Base-by-base conservation (phyloP, 495 filamentous ascomycete species). In the Penicillium flavigenum region DNA sequence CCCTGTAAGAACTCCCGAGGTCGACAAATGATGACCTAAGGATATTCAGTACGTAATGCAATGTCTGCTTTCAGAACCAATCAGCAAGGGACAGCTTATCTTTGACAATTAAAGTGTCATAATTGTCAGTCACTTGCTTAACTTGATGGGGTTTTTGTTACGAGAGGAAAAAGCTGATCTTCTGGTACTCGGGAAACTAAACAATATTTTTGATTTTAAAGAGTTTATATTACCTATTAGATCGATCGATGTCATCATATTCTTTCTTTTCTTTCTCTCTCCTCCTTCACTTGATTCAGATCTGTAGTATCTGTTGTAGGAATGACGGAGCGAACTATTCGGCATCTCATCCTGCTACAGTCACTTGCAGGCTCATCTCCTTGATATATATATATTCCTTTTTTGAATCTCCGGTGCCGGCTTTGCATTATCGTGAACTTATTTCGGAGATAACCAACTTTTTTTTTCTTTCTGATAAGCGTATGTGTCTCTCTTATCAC, bases 271-370 rank as follows among this genome's bases (percentile, higher is more conserved):
- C 31, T 43, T 57, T 29, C 27, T 29, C 39, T 44, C n/a, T 41
- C n/a, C 42, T 43, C 46, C 22, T 44, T 8, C 27, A 9, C 51
- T 42, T 14, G 27, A 36, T 19, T 19, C 27, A 49, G 50, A 57
- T 53, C 27, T 29, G 10, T 32, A 22, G 10, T 32, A 22, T 26
- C 45, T 5, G n/a, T 5, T 2, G n/a, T 38, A 67, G 66, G 64
- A 66, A 72, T 72, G 69, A 72, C 69, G 55, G 65, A 67, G 60
- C 59, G 61, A 54, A 64, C 67, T 9, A 70, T 62, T 58, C 61
- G 61, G 9, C 62, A 72, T 62, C 65, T 72, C 42, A 63, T 72
- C 56, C 51, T 72, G 43, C 50, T 72, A 50, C 64, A 72, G 44
- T 67, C 64, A 29, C 56, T 72, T 9, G 67, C 59, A 24, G 62